Base-by-base conservation (phyloP, 2,329 filamentous ascomycete genomes). In the Colletotrichum limetticola region DNA sequence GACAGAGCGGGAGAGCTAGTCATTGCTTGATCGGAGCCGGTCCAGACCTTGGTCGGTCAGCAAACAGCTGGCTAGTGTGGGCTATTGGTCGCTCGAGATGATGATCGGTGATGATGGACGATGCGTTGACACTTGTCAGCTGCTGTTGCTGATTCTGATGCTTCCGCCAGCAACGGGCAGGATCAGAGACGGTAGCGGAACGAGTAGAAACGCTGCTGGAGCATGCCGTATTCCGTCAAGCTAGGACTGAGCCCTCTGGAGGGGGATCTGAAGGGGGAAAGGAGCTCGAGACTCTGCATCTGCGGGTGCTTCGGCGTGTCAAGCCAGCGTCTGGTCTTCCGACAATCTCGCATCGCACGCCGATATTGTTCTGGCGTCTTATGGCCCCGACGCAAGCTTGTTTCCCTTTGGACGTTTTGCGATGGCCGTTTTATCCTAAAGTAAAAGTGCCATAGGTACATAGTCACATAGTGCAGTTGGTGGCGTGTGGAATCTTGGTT, bases 61-160 rank as follows among this genome's bases (percentile, higher is more conserved):
- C 46, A 35, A 49, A 65, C 59, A 70, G 70, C 66, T 72, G 70
- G 70, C 70, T 72, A 70, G 66, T 55, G 70, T 58, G 56, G 26
- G 53, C 30, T 55, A 30, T 64, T 49, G 35, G 55, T 30, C 46
- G 24, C 42, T 37, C 42, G 30, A 60, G 37, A 37, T 32, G 69
- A 69, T 42, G 53, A 60, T 49, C 32, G 49, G 68, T 30, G 57
- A 42, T 42, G 57, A 26, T 32, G 22, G 14, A 22, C 12, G 65
- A 52, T 62, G 59, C 49, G 58, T 68, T 59, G 69, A 59, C 61
- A 55, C 58, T 63, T 22, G 42, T 11, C 42, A 22, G 42, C 42
- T 63, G 65, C 42, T 32, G 63, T 32, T 59, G 53, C 60, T 37
- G 56, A 16, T 16, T 12, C 6, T 58, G 64, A 30, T 32, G 63